phyloP scores from a whole-genome alignment of 116 monocot genomes.

The Phalaenopsis hybrid region DNA sequence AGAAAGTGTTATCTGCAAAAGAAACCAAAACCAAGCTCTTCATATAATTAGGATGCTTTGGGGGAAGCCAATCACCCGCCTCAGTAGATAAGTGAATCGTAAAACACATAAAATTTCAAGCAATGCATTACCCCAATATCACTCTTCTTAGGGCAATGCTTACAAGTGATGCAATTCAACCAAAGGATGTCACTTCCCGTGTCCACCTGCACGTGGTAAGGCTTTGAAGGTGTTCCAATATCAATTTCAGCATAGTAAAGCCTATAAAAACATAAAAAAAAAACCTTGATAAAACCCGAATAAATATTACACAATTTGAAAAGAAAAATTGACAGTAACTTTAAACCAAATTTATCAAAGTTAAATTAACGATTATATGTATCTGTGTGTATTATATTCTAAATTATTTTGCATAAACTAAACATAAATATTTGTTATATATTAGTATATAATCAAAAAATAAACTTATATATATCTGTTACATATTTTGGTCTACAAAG shows the following conservation, averaged over 20 bases:
- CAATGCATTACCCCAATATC: conserved; percentile 46
- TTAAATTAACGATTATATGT: no score
- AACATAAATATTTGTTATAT: no score
- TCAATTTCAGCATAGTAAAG: conserved; percentile 68
- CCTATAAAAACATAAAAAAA: conserved; percentile 21
- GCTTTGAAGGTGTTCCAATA: conserved; percentile 65
- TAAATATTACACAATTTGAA: background rate
- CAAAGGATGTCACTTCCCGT: conserved; percentile 91
- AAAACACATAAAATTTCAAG: background rate
- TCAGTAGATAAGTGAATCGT: background rate
- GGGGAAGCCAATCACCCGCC: background rate
- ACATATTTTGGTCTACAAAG: no score
- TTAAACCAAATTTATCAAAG: background rate
- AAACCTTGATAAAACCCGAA: background rate
- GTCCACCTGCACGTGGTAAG: conserved; percentile 83
- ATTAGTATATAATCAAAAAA: no score
- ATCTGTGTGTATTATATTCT: no score
- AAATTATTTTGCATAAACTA: no score
- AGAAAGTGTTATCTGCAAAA: conserved; percentile 44
- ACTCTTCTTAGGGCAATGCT: conserved; percentile 62
- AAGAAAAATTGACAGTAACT: background rate
- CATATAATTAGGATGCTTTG: background rate
- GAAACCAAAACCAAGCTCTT: background rate
- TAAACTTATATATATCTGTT: no score
- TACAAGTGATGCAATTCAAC: conserved; percentile 75